Percentiles rank a stretch among this genome's conserved stretches.
phyloP scores from a whole-genome alignment of 2,329 filamentous ascomycete species.

The Nigrospora sphaerica region DNA sequence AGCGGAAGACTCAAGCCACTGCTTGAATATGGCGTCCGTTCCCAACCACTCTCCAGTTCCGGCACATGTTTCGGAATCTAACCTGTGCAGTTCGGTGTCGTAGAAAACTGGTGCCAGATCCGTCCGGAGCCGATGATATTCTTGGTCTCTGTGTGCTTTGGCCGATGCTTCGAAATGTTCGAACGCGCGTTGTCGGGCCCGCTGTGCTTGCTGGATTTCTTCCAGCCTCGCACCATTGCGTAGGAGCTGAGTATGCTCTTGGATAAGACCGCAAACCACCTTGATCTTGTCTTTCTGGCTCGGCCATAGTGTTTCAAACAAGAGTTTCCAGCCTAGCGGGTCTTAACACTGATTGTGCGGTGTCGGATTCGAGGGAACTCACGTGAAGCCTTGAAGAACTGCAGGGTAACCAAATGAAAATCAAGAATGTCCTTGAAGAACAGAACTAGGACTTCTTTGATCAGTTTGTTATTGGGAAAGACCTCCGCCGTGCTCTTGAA shows the following conservation, averaged over 20 bases:
- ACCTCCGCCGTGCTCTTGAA: slow-evolving; percentile 11
- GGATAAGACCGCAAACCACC: slow-evolving; percentile 5
- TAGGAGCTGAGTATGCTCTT: slow-evolving; percentile 9
- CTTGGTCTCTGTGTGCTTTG: background rate
- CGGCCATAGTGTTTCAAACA: slow-evolving; percentile 24
- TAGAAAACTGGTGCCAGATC: slow-evolving; percentile 6
- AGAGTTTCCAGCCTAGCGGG: slow-evolving; percentile 13
- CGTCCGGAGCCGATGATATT: slow-evolving; percentile 7
- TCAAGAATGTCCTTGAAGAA: slow-evolving; percentile 29
- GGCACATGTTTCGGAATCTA: slow-evolving; percentile 2
- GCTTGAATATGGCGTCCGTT: slow-evolving; percentile 4
- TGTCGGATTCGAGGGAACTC: slow-evolving; percentile 2
- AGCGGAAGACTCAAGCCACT: slow-evolving; percentile 7
- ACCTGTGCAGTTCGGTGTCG: slow-evolving; percentile 5
- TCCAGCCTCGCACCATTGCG: slow-evolving; percentile 9
- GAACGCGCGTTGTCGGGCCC: slow-evolving; percentile 5
- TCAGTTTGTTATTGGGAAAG: slow-evolving; percentile 13
- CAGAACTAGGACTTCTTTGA: slow-evolving; percentile 19
- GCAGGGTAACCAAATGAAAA: slow-evolving; percentile 21
- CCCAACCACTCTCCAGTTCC: slow-evolving; percentile 5
- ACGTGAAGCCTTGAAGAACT: slow-evolving; percentile 22
- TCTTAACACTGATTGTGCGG: background rate
- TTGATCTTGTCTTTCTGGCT: slow-evolving; percentile 13
- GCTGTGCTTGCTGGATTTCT: slow-evolving; percentile 10
- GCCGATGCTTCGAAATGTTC: slow-evolving; percentile 2